Base-by-base conservation (phyloP, 176 grass and related monocot species). In the Olyra latifolia region DNA sequence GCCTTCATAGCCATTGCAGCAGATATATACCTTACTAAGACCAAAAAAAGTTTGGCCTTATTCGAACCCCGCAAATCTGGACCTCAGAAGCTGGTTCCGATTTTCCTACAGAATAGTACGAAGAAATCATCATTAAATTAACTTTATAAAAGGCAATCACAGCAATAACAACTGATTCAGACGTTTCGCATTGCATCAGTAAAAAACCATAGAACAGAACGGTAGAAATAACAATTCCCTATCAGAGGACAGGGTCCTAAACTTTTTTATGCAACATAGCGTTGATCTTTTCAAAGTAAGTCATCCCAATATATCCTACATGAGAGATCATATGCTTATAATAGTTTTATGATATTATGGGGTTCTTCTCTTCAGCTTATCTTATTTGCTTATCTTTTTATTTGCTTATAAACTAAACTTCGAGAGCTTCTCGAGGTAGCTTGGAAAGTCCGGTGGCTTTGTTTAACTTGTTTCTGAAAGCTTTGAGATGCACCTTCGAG, bases 51-150 rank as follows among this genome's bases (percentile, higher is more conserved):
- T 72, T 16, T 15, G 57, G 22, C 13, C 46, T 65, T 47, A 87
- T 41, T 87, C 44, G 62, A 90, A 25, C 62, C 84, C 75, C 0
- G 62, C 84, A 24, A 28, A 70, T 60, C 71, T 83, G 63, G 2
- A 39, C 54, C 73, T 85, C 75, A 86, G 20, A 43, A 78, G 0
- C 45, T 62, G 22, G 76, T 90, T 90, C 30, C 74, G 52, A 22
- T 79, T 90, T 77, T 90, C 83, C 88, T 90, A 75, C 23, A 71
- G 44, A 78, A 43, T 8, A 76, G 57, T 8, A 73, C 13, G 12
- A 10, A 25, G 8, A 80, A 20, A 42, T 11, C 4, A 54, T 39
- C 22, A 32, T 3, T 1, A 8, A 20, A 69, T 49, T 43, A 78
- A 25, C 63, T 62, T 84, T 53, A n/a, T n/a, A 81, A 11, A 68